Base-by-base conservation (phyloP, 768 basidiomycete species). In the Boletus vermiculosoides region DNA sequence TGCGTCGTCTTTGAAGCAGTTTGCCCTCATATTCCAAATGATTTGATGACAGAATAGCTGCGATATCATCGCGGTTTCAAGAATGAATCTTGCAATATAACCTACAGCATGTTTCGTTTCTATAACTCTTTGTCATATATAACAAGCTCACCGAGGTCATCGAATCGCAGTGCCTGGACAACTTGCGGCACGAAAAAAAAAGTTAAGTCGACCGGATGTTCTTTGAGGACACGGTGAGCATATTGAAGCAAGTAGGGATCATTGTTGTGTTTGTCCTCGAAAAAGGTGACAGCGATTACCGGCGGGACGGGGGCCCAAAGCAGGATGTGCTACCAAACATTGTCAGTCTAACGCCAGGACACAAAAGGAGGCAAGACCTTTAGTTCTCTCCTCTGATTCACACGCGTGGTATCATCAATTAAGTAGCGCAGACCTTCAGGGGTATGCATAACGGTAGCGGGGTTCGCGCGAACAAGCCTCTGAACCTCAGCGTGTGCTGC, bases 11-110 rank as follows among this genome's bases (percentile, higher is more conserved):
- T 90, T 92, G 71, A 86, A 97, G 59, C 91, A 94, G 66, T 99
- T 99, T 5, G 97, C 97, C 66, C 96, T 96, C 97, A 98, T 98
- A 71, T 98, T 99, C 97, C 97, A 99, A 59, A 99, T 92, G 61
- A 98, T 98, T 76, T 99, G 97, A 69, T 99, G 97, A 68, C 97
- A 99, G 77, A 99, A 99, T 23, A 94, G 74, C 70, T 96, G 95
- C 2, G 96, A 98, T 51, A 98, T 93, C 74, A 92, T 96, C 8
- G 96, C 89, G 0, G 95, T 97, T 76, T 98, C 95, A 62, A 94
- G 94, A 63, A 98, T 92, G 80, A 98, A 99, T 22, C 87, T 85
- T 56, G 89, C 84, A 30, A 98, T 93, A 73, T 98, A 98, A 18
- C 92, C 96, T 95, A 60, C 3, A 31, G 16, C 47, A 8, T 8